Evolutionary conservation across 805 yeast genomes (phyloP), one percentile per base, ranked within the genome.

Genomic region (Wickerhamomyces rabaulensis): DNA sequence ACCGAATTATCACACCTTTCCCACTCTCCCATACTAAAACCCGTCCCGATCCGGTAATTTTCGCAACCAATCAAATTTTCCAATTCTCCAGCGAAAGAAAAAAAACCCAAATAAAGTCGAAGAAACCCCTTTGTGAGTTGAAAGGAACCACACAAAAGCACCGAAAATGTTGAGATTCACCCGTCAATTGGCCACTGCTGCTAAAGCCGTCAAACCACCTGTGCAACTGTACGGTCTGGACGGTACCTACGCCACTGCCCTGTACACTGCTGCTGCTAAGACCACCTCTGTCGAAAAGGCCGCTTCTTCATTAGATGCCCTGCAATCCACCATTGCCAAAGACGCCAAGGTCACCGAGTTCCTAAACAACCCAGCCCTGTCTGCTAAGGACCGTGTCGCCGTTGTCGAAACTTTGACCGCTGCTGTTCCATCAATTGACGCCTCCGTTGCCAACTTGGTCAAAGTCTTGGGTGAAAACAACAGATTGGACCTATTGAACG

Each of bases 211-310:
- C 62, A 84, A 82, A 70, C 90, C 95, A 45, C 97, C 98, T 47
- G 87, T 92, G 54, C 96, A 90, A 78, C 78, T 92, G 67, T 92
- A 79, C 63, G 98, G 98, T 54, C 73, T 92, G 58, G 97, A 91
- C 58, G 99, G 98, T 65, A 90, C 98, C 55, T 92, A 92, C 70
- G 99, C 98, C 58, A 79, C 89, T 48, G 97, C 99, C 42, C 79
- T 94, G 61, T 92, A 83, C 80, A 76, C 91, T 46, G 97, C 98
- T 20, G 84, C 98, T 47, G 84, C 84, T 56, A 84, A 87, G 76
- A 81, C 80, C 58, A 79, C 95, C 31, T 74, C 88, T 9, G 73
- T 90, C 58, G 92, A 83, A 55, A 70, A 82, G 52, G 83, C 91
- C 47, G 75, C 76, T 59, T 74, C 74, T 62, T 80, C 91, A 38